A percentile compares a stretch with the other conserved stretches of the same genome.
Conservation (phyloP, 2,329 filamentous ascomycete genomes). For the Septoria petroselini region DNA sequence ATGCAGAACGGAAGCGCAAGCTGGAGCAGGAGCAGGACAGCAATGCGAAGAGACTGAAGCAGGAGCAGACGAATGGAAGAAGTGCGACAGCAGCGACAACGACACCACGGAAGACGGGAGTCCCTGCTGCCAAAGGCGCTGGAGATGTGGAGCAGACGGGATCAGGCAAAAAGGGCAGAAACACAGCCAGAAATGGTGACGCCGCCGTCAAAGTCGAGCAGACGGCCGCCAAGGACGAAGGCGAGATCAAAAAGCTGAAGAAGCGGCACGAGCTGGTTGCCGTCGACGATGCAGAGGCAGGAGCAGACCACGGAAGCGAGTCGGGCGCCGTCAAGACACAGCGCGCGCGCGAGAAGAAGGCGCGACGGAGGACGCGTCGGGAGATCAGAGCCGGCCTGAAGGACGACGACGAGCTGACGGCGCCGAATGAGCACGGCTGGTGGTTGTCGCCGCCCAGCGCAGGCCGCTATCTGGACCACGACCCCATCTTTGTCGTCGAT, state of each 20-base stretch:
- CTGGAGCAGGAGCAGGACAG: conserved; percentile 23
- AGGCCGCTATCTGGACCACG: conserved; percentile 55
- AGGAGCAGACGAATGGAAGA: conserved; percentile 16
- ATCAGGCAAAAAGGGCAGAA: conserved; percentile 8
- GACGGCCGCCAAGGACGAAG: not conserved
- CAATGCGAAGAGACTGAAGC: conserved; percentile 24
- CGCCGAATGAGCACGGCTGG: conserved; percentile 40
- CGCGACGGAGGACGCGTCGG: conserved; percentile 21
- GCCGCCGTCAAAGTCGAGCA: not conserved
- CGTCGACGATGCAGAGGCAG: conserved; percentile 2
- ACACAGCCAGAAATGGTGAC: conserved; percentile 4
- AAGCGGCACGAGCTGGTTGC: not conserved
- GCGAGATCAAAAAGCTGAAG: conserved; percentile 4
- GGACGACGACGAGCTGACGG: conserved; percentile 17
- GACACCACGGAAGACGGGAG: too few species aligned
- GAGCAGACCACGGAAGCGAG: conserved; percentile 8
- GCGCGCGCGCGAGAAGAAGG: conserved; percentile 26
- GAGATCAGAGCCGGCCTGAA: conserved; percentile 17
- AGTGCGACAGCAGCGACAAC: conserved; percentile 6
- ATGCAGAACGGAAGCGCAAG: conserved; percentile 26
- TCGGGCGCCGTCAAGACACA: conserved; percentile 19
- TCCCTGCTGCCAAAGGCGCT: not conserved
- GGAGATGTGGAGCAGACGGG: not conserved
- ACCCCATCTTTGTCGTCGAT: conserved; percentile 58
- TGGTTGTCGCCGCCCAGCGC: conserved; percentile 50